Evolutionary conservation across 2,329 filamentous ascomycete genomes (phyloP).

Genomic region (Hortaea werneckii): DNA sequence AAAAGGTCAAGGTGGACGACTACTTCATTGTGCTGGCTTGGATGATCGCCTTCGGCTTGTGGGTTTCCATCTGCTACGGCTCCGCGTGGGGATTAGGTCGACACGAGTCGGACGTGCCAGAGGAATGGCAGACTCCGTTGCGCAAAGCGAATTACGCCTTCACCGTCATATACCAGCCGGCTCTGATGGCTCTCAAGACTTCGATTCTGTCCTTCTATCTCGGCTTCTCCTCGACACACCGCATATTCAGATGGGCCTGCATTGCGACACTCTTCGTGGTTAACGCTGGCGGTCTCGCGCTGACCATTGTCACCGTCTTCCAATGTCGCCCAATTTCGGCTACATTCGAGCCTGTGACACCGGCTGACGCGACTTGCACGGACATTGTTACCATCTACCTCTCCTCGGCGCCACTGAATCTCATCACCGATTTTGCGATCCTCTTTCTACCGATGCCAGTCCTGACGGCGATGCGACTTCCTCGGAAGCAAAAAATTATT

Average conservation of each 20-base stretch:
- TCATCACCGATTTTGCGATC: slow-evolving; percentile 81
- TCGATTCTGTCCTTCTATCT: slow-evolving; percentile 91
- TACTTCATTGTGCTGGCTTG: slow-evolving; percentile 72
- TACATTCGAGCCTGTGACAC: slow-evolving; percentile 48
- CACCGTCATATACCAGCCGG: slow-evolving; percentile 63
- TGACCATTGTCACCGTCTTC: slow-evolving; percentile 80
- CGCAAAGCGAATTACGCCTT: slow-evolving; percentile 51
- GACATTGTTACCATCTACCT: slow-evolving; percentile 56
- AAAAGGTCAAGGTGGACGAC: slow-evolving; percentile 64
- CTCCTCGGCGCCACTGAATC: slow-evolving; percentile 77
- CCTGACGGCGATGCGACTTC: slow-evolving; percentile 74
- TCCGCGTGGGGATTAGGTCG: slow-evolving; percentile 57
- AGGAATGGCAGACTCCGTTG: slow-evolving; percentile 41
- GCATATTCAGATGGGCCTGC: slow-evolving; percentile 70
- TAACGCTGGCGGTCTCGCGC: slow-evolving; percentile 63
- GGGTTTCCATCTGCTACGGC: slow-evolving; percentile 56
- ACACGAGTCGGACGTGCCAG: slow-evolving; percentile 51
- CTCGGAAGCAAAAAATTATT: slow-evolving; percentile 76
- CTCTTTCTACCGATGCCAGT: slow-evolving; percentile 82
- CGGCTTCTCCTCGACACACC: slow-evolving; percentile 67
- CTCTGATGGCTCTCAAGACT: slow-evolving; percentile 82
- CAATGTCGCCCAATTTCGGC: slow-evolving; percentile 70
- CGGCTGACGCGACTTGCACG: slow-evolving; percentile 43
- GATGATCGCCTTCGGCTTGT: slow-evolving; percentile 59
- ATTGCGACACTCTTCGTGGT: slow-evolving; percentile 68